A percentile compares a stretch with the other conserved stretches of the same genome.
These are phyloP conservation scores for Leccinum ochraceum DNA, from an alignment of 768 basidiomycete species.

Conservation along the genomic window DNA sequence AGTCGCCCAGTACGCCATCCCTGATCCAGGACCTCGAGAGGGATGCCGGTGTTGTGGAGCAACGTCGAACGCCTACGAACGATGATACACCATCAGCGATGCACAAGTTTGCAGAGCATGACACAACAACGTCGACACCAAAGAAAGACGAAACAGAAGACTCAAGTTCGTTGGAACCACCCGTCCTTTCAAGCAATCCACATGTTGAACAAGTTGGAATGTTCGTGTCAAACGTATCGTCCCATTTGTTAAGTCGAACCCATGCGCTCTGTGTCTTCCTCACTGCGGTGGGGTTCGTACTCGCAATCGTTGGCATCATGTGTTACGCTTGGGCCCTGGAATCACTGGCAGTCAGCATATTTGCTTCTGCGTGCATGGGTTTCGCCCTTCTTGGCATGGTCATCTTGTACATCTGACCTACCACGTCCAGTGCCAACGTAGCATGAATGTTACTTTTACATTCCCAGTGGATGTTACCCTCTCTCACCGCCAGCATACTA, in stretches of 20 bases:
- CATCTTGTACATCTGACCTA: conserved; percentile 1
- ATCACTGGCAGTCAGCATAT: conserved; percentile 45
- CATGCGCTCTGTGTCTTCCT: conserved; percentile 51
- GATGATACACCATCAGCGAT: background rate
- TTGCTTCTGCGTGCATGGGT: conserved; percentile 42
- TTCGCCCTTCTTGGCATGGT: conserved; percentile 31
- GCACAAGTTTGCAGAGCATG: background rate
- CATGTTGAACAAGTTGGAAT: conserved; percentile 53
- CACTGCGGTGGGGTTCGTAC: conserved; percentile 48
- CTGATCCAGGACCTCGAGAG: conserved; percentile 16
- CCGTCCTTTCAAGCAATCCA: conserved; percentile 46
- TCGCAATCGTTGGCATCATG: conserved; percentile 52
- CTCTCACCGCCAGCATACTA: background rate
- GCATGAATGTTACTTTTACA: background rate
- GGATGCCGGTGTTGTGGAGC: conserved; percentile 1
- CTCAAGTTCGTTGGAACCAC: conserved; percentile 21
- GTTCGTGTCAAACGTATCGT: conserved; percentile 40
- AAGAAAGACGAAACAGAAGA: background rate
- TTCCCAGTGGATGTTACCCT: background rate
- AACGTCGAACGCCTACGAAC: conserved; percentile 2
- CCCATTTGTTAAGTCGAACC: conserved; percentile 48
- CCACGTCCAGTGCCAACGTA: background rate
- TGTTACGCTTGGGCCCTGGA: conserved; percentile 54
- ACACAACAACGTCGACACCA: background rate
- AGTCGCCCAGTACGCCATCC: conserved; percentile 21